Percentiles rank a stretch among this genome's conserved stretches.
Evolutionary conservation across 345 rosid genomes (phyloP).

Genomic region (Sonneratia caseolaris): DNA sequence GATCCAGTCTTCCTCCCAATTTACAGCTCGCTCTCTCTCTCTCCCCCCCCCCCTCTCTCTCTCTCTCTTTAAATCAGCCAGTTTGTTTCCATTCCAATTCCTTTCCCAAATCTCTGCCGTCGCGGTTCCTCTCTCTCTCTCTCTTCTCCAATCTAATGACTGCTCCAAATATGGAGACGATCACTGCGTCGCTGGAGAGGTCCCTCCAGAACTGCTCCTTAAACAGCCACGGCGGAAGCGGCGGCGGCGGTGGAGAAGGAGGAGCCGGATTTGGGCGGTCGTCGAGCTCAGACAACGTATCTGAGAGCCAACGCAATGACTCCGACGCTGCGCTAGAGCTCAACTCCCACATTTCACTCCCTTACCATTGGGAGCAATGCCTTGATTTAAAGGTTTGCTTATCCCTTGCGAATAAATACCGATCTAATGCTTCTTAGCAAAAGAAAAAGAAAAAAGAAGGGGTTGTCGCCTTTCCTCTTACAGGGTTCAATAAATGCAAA

Average conservation of each 20-base stretch:
- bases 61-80: neutral
- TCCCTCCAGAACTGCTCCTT: slow-evolving; percentile 68
- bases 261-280: slow-evolving; percentile 25
- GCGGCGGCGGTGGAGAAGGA: slow-evolving; percentile 5
- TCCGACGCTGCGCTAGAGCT: slow-evolving; percentile 52
- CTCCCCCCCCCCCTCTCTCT: neutral
- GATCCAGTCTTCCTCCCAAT: too few relatives aligned
- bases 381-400: slow-evolving; percentile 68
- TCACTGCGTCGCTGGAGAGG: slow-evolving; percentile 60
- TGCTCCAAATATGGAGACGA: slow-evolving; percentile 54
- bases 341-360: slow-evolving; percentile 61
- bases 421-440: neutral
- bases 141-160: slow-evolving; percentile 26
- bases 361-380: slow-evolving; percentile 84
- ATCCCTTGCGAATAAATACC: neutral
- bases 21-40: too few relatives aligned
- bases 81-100: neutral
- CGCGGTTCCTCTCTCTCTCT: neutral
- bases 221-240: slow-evolving; percentile 18
- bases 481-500: slow-evolving; percentile 46
- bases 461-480: slow-evolving; percentile 8
- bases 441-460: slow-evolving; percentile 2
- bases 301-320: slow-evolving; percentile 18
- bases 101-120: neutral
- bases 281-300: slow-evolving; percentile 27